Evolutionary conservation across 805 yeast species (phyloP), one percentile per base, ranked within the genome.

Genomic region (Myxozyma melibiosi): DNA sequence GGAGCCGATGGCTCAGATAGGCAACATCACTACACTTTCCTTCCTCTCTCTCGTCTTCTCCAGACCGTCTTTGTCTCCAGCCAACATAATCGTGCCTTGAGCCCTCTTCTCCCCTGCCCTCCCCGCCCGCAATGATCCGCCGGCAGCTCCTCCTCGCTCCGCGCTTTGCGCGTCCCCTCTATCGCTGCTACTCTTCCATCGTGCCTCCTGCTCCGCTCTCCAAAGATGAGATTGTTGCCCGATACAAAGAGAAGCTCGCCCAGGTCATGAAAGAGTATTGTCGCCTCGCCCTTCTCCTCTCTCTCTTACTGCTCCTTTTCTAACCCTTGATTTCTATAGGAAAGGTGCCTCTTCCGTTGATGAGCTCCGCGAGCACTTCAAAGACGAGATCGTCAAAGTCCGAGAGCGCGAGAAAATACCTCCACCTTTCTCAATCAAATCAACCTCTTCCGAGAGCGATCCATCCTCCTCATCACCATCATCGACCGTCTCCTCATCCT

Each of bases 291-390:
- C 34, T 33, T 16, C 8, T 14, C 33, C 20, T 11, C 6, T 41
- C 4, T 2, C 24, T 27, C 1, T 6, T 31, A 9, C 20, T 25
- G 16, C 25, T 27, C n/a, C n/a, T n/a, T n/a, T n/a, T n/a, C n/a
- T n/a, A 9, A 27, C n/a, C 27, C 20, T 11, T 46, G 16, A 20
- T 2, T 27, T 28, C 8, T 13, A 6, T 25, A 62, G 63, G 24
- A 66, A 66, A 20, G 85, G 85, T 9, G 78, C 74, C 0, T 63
- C 71, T 1, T 70, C 76, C 34, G 72, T 88, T 3, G 82, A 82
- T 5, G 87, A 87, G 55, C 74, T 90, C 60, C 80, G 84, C 62
- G 82, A 75, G 39, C 81, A 80, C 61, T 71, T 85, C 61, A 84
- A 85, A 65, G 86, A 82, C 39, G 79, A 82, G 22, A 81, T 90